Evolutionary conservation across 208 protist species (phyloP).

Genomic region (Leptomonas pyrrhocoris): DNA sequence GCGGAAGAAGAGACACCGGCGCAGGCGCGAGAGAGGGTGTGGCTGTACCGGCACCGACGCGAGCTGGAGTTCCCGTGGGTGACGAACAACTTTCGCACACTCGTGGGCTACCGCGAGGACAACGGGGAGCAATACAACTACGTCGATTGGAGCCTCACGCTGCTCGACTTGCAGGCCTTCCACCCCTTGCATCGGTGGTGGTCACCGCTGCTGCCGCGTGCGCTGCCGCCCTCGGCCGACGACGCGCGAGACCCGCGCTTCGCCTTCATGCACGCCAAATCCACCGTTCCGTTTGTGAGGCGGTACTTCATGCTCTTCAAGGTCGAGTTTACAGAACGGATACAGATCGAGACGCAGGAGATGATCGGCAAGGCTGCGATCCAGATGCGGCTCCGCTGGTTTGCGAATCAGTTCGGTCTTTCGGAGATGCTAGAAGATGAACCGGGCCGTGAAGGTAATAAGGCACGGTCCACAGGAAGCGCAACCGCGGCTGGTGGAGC

Average conservation of each 20-base stretch:
- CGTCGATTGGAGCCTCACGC: constrained; percentile 14
- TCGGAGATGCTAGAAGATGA: background rate
- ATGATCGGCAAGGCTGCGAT: background rate
- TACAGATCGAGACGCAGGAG: constrained; percentile 2
- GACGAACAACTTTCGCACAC: constrained; percentile 26
- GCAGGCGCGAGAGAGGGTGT: background rate
- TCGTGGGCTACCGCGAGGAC: constrained; percentile 11
- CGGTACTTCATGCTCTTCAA: constrained; percentile 32
- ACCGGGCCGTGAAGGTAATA: background rate
- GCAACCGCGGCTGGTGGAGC: background rate
- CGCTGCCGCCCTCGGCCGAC: background rate
- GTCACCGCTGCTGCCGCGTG: constrained; percentile 13
- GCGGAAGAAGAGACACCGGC: background rate
- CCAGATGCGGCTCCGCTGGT: background rate
- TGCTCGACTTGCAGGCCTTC: constrained; percentile 31
- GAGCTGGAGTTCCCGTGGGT: constrained; percentile 29
- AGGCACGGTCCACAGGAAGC: background rate
- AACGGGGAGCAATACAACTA: constrained; percentile 1
- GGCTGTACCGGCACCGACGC: constrained; percentile 16
- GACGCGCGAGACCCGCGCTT: constrained; percentile 6
- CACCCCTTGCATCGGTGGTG: constrained; percentile 32
- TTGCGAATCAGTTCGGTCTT: background rate
- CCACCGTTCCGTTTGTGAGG: constrained; percentile 24
- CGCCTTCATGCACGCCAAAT: constrained; percentile 20
- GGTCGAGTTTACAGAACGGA: constrained; percentile 4